Conservation (phyloP, 352 stramenopile species). For the Globisporangium irregulare region DNA sequence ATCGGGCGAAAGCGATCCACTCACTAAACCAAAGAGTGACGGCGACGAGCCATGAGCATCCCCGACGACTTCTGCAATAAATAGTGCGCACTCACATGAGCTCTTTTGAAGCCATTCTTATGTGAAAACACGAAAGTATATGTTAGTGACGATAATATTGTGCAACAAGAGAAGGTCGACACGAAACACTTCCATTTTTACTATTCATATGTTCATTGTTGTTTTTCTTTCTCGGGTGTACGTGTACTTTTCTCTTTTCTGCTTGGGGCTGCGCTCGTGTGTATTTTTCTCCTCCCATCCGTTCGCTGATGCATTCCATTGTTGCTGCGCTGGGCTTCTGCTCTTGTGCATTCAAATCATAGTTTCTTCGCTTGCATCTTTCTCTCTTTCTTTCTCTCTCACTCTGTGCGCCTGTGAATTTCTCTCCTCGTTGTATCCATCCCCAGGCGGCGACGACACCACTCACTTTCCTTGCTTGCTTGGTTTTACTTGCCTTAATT, state of each 20-base stretch:
- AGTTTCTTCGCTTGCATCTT: neutral
- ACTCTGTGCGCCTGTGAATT: neutral
- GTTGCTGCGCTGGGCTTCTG: neutral
- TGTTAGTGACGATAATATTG: neutral
- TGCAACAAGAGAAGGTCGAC: neutral
- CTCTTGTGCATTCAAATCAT: conserved; percentile 11
- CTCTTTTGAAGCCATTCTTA: neutral
- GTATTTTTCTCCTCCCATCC: conserved; percentile 6
- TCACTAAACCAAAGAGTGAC: neutral
- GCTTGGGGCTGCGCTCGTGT: neutral
- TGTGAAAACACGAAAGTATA: neutral
- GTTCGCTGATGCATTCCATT: conserved; percentile 2
- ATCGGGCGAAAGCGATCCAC: neutral
- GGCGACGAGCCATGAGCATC: neutral
- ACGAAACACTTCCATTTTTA: conserved; percentile 9
- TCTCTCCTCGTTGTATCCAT: neutral
- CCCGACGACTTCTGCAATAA: neutral
- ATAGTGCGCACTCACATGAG: neutral
- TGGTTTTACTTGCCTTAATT: conserved; percentile 9
- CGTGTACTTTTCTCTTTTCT: conserved; percentile 4
- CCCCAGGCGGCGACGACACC: neutral
- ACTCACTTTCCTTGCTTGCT: conserved; percentile 1
- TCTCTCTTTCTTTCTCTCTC: neutral
- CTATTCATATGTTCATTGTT: conserved; percentile 14
- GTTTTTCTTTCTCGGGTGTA: neutral